Base-by-base conservation (phyloP, 1,284 basidiomycete species). In the Cystobasidium pallidum region DNA sequence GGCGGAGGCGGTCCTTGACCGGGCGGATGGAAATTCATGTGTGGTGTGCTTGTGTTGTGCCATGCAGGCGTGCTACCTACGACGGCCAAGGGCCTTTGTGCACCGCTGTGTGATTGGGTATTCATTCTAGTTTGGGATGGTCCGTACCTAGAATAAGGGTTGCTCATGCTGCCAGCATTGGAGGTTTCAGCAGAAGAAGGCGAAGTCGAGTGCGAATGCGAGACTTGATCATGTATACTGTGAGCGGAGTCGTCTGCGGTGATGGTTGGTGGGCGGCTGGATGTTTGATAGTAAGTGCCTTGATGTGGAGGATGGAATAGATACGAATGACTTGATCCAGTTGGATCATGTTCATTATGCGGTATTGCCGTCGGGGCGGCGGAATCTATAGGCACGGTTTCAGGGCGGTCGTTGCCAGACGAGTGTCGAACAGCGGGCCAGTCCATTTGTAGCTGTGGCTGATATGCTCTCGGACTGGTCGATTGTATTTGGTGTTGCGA, bases 401-500 rank as follows among this genome's bases (percentile, higher is more conserved):
- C 24, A 32, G 54, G 54, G 19, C 54, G 15, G 32, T 57, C 54
- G 45, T 6, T 21, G 24, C n/a, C 41, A 7, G 58, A 39, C 4
- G 39, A 43, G 28, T 61, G 58, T 24, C 41, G 43, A 6, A 61
- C 39, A 13, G 58, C 36, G 7, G 58, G 26, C 58, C 58, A 61
- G 10, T 61, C 58, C 36, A 61, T 45, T 11, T 39, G 58, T 6
- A 7, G 36, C 8, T 26, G 19, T 43, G 58, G 28, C 19, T 32
- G 30, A 57, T 57, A 57, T 1, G 4, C 26, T 19, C 58, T 36
- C n/a, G 41, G 34, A 45, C 39, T 43, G 58, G 19, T 21, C 21
- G 30, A 36, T 34, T 21, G 55, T n/a, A n/a, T n/a, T n/a, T n/a
- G n/a, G n/a, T n/a, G n/a, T n/a, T n/a, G n/a, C n/a, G n/a, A n/a